Conservation (phyloP, 768 basidiomycete genomes). For the Pleurotus tuoliensis region DNA sequence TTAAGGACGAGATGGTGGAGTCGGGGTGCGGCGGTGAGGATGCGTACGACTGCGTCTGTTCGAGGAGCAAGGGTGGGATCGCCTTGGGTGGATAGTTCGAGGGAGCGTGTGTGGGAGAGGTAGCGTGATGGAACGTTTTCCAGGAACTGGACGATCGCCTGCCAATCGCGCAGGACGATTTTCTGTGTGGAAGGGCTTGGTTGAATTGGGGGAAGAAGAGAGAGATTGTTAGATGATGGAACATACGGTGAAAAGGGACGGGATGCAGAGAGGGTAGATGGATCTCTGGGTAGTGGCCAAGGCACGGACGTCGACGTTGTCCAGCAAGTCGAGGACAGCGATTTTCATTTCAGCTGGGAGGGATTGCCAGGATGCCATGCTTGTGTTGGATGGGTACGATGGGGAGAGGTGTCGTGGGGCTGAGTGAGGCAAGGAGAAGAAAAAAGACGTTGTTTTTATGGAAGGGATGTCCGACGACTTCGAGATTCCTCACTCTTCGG, state of each 20-base stretch:
- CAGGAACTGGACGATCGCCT: conserved; percentile 49
- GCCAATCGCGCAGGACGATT: conserved; percentile 30
- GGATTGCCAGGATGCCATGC: conserved; percentile 38
- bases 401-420: conserved; percentile 7
- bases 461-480: background rate
- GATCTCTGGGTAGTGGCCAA: conserved; percentile 47
- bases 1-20: conserved; percentile 45
- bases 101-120: conserved; percentile 46
- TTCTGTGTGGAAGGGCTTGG: too few relatives aligned
- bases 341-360: conserved; percentile 70
- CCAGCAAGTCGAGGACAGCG: conserved; percentile 48
- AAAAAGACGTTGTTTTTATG: background rate
- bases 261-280: conserved; percentile 53
- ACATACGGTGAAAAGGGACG: conserved; percentile 56
- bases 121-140: conserved; percentile 54
- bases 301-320: conserved; percentile 34
- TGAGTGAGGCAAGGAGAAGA: conserved; percentile 11
- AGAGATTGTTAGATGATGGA: background rate
- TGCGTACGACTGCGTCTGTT: conserved; percentile 44
- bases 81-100: conserved; percentile 40
- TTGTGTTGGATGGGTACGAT: conserved; percentile 14
- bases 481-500: background rate
- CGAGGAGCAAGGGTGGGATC: conserved; percentile 23
- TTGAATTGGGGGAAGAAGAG: conserved; percentile 1
- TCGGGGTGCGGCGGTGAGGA: conserved; percentile 47